phyloP scores from a whole-genome alignment of 306 rosid genomes.

The Potentilla sterilis region DNA sequence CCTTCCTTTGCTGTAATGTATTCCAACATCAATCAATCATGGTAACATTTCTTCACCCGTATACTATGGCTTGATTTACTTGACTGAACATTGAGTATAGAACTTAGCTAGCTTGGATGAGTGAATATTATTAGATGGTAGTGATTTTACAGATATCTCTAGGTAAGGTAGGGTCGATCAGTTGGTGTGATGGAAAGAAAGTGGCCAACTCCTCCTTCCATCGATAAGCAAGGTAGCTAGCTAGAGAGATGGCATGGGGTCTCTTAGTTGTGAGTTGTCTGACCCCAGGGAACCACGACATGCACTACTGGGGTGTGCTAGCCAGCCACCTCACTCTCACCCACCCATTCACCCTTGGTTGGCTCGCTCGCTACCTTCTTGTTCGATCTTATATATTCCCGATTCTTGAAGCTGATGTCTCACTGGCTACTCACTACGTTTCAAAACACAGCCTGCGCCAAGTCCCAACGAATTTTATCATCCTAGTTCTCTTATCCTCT shows the following conservation, averaged over 20 bases:
- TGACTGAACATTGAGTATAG: background rate
- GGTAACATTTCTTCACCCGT: too few relatives aligned
- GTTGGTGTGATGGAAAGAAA: background rate
- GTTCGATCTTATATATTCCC: background rate
- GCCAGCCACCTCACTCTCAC: slow-evolving; percentile 29
- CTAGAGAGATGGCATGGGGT: background rate
- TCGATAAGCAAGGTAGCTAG: background rate
- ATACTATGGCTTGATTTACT: background rate
- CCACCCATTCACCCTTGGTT: slow-evolving; percentile 27
- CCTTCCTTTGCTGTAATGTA: background rate
- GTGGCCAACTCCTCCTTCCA: background rate
- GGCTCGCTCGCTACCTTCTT: background rate
- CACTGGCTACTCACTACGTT: background rate
- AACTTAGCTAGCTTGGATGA: background rate
- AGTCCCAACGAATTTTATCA: background rate
- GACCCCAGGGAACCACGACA: slow-evolving; percentile 40
- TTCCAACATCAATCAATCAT: background rate
- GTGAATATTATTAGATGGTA: background rate
- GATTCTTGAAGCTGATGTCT: slow-evolving; percentile 7
- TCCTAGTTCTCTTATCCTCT: background rate
- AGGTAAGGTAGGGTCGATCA: background rate
- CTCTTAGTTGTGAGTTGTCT: slow-evolving; percentile 29
- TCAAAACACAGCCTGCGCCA: slow-evolving; percentile 10
- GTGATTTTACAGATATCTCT: background rate
- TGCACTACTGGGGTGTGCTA: background rate